phyloP scores from a whole-genome alignment of 768 basidiomycete species.

The Agaricus blazei region DNA sequence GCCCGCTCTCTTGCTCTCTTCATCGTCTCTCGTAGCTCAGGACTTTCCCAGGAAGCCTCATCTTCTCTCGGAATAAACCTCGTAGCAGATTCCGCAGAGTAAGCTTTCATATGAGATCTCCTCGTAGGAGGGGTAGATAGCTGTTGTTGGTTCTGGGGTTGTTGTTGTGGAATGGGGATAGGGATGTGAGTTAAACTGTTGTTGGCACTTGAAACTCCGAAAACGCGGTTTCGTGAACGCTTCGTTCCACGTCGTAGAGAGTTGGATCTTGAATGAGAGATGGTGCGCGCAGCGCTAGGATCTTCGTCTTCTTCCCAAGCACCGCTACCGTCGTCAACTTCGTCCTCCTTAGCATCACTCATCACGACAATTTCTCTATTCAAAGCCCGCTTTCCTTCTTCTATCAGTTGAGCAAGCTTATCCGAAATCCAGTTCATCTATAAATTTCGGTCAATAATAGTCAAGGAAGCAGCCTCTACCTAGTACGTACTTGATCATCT shows the following conservation, averaged over 20 bases:
- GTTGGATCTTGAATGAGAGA: neutral
- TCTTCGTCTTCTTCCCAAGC: slow-evolving; percentile 69
- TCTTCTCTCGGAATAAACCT: slow-evolving; percentile 34
- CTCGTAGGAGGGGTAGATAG: neutral
- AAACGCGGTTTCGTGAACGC: neutral
- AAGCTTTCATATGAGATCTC: slow-evolving; percentile 16
- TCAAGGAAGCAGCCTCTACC: neutral
- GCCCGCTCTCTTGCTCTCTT: slow-evolving; percentile 52
- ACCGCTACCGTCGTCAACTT: slow-evolving; percentile 70
- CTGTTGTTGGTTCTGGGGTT: neutral
- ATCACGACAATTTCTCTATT: slow-evolving; percentile 74
- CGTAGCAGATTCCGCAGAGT: slow-evolving; percentile 8
- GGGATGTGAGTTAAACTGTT: slow-evolving; percentile 4
- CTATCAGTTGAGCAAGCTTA: slow-evolving; percentile 63
- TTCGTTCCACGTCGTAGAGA: slow-evolving; percentile 2
- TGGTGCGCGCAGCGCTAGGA: slow-evolving; percentile 7
- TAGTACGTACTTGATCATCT: slow-evolving; percentile 37
- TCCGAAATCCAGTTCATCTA: slow-evolving; percentile 85
- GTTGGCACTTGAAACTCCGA: neutral
- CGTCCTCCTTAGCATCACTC: slow-evolving; percentile 70
- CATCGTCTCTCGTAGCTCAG: slow-evolving; percentile 69
- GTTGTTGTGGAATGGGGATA: neutral
- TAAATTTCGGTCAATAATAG: neutral
- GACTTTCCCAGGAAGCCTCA: slow-evolving; percentile 49
- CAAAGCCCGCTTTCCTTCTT: slow-evolving; percentile 74